Percentiles rank a stretch among this genome's conserved stretches.
Evolutionary conservation across 306 rosid species (phyloP).

Genomic region (Alnus glutinosa): DNA sequence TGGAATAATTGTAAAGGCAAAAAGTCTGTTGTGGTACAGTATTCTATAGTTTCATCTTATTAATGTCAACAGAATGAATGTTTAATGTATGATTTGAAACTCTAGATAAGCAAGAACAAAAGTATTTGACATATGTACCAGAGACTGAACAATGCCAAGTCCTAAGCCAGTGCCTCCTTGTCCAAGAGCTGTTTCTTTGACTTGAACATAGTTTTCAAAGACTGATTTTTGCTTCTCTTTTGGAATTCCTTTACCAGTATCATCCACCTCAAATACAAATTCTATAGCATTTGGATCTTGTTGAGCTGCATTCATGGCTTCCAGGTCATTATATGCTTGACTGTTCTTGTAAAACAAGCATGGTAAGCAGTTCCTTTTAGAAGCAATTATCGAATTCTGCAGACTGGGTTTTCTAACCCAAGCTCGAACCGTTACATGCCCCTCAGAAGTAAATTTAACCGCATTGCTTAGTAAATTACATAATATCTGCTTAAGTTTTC

Average conservation of each 20-base stretch:
- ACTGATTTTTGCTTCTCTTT: conserved; percentile 62
- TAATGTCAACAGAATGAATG: neutral
- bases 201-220: conserved; percentile 79
- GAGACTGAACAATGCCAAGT: conserved; percentile 83
- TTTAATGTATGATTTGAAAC: neutral
- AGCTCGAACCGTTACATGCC: conserved; percentile 61
- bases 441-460: conserved; percentile 71
- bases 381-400: conserved; percentile 40
- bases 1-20: neutral
- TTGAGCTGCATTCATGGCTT: conserved; percentile 31
- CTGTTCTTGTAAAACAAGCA: conserved; percentile 41
- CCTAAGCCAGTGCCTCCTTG: conserved; percentile 89
- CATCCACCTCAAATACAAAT: conserved; percentile 79
- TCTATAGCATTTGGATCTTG: conserved; percentile 46
- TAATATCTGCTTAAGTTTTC: conserved; percentile 71
- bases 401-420: conserved; percentile 54
- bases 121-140: conserved; percentile 41
- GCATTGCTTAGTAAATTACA: conserved; percentile 78
- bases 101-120: neutral
- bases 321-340: conserved; percentile 17
- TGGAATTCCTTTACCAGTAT: conserved; percentile 88
- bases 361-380: conserved; percentile 27
- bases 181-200: conserved; percentile 56
- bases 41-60: neutral
- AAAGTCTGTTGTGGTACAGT: neutral